Base-by-base conservation (phyloP, 257 asterid genomes). In the Linaria vulgaris region DNA sequence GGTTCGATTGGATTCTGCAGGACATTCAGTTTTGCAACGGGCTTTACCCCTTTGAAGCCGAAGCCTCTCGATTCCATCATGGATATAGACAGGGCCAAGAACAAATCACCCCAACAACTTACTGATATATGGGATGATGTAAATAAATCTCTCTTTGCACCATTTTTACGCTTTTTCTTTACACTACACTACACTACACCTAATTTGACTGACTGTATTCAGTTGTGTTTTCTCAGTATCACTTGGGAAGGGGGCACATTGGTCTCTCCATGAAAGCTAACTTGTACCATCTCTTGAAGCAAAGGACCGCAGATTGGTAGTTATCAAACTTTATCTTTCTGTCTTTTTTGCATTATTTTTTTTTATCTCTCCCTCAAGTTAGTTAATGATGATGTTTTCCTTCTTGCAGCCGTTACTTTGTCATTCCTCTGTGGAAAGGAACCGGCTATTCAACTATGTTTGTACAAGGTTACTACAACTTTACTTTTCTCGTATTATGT, bases 231-330 rank as follows among this genome's bases (percentile, higher is more conserved):
- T 67, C 52, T 55, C 83, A 89, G 99, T 89, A 58, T 79, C 99
- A 92, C 83, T 64, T 89, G 82, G 99, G 99, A 77, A 89, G 97
- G 79, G 96, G 99, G 64, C 97, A 89, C 68, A 82, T 92, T 61
- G 97, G 95, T 76, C 69, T 76, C 64, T 80, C 97, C 30, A 87
- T 90, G 87, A 82, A 70, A 61, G 83, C 95, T 52, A 85, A 77
- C 62, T 63, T 82, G 64, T 90, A 82, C 78, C 66, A 69, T 68
- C 80, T 87, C 31, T 53, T 94, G 85, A 85, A 78, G 75, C 94
- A 90, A 77, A 85, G 97, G 81, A 74, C 94, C 51, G 72, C 79
- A 49, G 78, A 74, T 71, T 87, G 99, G 97, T 92, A 82, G 15
- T 41, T 8, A 21, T 57, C 68, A 61, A 25, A 63, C 48, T n/a